phyloP scores from a whole-genome alignment of 2,329 filamentous ascomycete species.

The Cladorrhinum sp. region DNA sequence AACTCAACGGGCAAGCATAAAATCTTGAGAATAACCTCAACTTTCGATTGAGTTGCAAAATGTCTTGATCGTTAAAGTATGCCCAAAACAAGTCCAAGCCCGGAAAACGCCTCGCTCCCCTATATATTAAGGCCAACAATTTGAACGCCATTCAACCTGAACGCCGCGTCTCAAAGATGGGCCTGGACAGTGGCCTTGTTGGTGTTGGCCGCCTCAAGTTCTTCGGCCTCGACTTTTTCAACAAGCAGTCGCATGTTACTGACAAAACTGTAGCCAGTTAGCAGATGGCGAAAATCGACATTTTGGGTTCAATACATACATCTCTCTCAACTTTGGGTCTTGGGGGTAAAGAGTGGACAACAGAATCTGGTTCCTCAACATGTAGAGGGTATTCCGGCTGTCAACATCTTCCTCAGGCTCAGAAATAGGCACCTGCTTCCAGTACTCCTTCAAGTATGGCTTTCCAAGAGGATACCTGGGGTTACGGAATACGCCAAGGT shows the following conservation, averaged over 20 bases:
- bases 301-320: slow-evolving; percentile 17
- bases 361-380: slow-evolving; percentile 27
- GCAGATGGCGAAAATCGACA: not conserved
- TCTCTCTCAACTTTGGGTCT: slow-evolving; percentile 18
- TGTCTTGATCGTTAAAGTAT: no score
- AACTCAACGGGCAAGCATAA: not conserved
- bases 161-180: slow-evolving; percentile 7
- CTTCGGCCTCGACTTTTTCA: slow-evolving; percentile 17
- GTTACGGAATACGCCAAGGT: slow-evolving; percentile 29
- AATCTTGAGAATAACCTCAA: not conserved
- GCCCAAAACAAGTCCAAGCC: no score
- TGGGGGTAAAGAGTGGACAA: slow-evolving; percentile 26
- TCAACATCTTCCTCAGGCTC: slow-evolving; percentile 31
- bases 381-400: slow-evolving; percentile 30
- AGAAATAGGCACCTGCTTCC: slow-evolving; percentile 27
- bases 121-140: no score
- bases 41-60: not conserved
- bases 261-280: slow-evolving; percentile 14
- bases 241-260: slow-evolving; percentile 21
- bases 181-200: not conserved
- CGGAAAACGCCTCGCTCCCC: no score
- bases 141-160: not conserved
- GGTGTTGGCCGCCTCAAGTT: slow-evolving; percentile 4
- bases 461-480: slow-evolving; percentile 27
- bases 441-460: slow-evolving; percentile 28